A percentile compares a stretch with the other conserved stretches of the same genome.
These are phyloP conservation scores for Magnolia changhungtana DNA, from an alignment of 164 flowering plant species.

Conservation along the genomic window DNA sequence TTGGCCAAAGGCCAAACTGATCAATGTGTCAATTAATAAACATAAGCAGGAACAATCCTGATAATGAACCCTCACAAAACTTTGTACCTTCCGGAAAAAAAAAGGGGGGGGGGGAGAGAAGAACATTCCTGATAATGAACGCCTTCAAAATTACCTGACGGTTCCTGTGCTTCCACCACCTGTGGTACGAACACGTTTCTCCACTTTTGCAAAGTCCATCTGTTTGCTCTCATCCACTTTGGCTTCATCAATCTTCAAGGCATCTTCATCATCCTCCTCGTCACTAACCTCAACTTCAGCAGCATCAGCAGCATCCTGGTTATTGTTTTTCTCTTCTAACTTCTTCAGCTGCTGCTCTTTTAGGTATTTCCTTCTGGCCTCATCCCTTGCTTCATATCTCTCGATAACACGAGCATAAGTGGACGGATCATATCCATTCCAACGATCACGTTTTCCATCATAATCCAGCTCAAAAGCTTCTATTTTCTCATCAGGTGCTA, in stretches of 20 bases:
- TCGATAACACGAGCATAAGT: slow-evolving; percentile 69
- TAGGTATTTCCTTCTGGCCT: slow-evolving; percentile 59
- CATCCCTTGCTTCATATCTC: slow-evolving; percentile 74
- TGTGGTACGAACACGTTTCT: slow-evolving; percentile 97
- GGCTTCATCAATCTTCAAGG: slow-evolving; percentile 73
- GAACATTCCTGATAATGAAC: not conserved
- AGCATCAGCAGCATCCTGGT: slow-evolving; percentile 31
- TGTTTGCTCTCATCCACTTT: slow-evolving; percentile 89
- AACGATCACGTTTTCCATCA: slow-evolving; percentile 78
- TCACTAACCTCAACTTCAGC: slow-evolving; percentile 50
- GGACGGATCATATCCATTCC: slow-evolving; percentile 84
- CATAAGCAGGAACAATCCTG: not conserved
- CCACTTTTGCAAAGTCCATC: slow-evolving; percentile 94
- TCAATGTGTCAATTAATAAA: not conserved
- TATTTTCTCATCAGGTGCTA: slow-evolving; percentile 80
- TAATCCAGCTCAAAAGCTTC: slow-evolving; percentile 81
- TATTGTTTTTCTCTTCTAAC: slow-evolving; percentile 73
- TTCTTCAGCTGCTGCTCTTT: slow-evolving; percentile 79
- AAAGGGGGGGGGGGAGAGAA: too few relatives aligned
- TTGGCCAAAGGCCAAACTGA: not conserved
- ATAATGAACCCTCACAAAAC: too few relatives aligned
- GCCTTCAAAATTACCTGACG: slow-evolving; percentile 47
- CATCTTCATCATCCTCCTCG: slow-evolving; percentile 81
- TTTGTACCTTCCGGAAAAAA: too few relatives aligned
- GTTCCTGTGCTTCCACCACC: slow-evolving; percentile 99